A percentile compares a stretch with the other conserved stretches of the same genome.
Evolutionary conservation across 805 yeast genomes (phyloP).

Genomic region (Candida tibetensis): DNA sequence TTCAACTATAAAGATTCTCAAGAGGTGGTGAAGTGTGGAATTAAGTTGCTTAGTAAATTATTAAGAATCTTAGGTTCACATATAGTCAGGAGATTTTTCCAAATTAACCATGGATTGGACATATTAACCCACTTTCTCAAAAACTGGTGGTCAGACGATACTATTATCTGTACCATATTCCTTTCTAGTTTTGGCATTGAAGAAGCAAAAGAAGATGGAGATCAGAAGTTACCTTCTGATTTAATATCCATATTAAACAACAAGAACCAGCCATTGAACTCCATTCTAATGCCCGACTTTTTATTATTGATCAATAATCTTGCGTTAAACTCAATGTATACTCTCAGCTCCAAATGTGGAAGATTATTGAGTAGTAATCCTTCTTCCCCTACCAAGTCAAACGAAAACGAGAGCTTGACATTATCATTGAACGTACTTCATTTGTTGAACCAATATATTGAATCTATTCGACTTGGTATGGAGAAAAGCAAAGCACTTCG

Average conservation of each 20-base stretch:
- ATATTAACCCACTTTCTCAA: conserved; percentile 45
- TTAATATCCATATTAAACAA: conserved; percentile 2
- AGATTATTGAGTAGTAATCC: conserved; percentile 34
- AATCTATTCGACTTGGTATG: conserved; percentile 28
- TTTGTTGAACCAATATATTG: conserved; percentile 32
- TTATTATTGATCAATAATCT: conserved; percentile 32
- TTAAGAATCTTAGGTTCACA: conserved; percentile 46
- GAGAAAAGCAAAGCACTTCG: conserved; percentile 20
- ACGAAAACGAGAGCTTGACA: conserved; percentile 16
- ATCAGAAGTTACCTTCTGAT: neutral
- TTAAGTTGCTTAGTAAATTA: conserved; percentile 49
- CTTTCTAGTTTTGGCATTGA: conserved; percentile 47
- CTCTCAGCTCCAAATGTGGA: conserved; percentile 28
- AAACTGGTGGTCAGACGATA: conserved; percentile 48
- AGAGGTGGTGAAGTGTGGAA: conserved; percentile 36
- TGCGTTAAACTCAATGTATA: conserved; percentile 32
- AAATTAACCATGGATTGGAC: conserved; percentile 47
- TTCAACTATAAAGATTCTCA: conserved; percentile 37
- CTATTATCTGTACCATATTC: conserved; percentile 40
- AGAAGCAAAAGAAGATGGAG: conserved; percentile 4
- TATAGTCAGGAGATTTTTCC: conserved; percentile 48
- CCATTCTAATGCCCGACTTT: conserved; percentile 46
- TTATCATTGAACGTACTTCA: conserved; percentile 33
- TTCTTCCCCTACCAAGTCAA: conserved; percentile 23
- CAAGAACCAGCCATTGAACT: conserved; percentile 5